Conservation (phyloP, 768 basidiomycete species). For the Pleurotus pulmonarius region DNA sequence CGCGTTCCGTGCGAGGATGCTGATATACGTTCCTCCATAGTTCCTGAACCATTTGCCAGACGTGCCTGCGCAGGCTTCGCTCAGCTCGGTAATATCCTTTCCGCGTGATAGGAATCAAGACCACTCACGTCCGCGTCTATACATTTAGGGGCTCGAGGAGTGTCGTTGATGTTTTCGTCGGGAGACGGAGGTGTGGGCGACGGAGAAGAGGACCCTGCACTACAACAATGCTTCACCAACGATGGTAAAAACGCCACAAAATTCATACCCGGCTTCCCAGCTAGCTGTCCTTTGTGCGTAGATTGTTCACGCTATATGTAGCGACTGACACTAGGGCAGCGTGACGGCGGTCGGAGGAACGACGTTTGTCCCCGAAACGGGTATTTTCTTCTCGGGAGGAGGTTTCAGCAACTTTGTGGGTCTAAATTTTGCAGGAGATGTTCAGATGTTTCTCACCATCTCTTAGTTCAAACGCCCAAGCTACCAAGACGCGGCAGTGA, state of each 20-base stretch:
- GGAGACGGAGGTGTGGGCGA: constrained; percentile 73
- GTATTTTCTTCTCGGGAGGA: constrained; percentile 62
- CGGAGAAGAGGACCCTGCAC: constrained; percentile 46
- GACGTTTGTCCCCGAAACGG: constrained; percentile 50
- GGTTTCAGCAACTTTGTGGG: constrained; percentile 67
- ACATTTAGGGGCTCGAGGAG: constrained; percentile 60
- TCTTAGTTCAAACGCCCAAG: neutral
- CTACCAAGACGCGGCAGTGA: constrained; percentile 40
- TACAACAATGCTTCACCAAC: constrained; percentile 55
- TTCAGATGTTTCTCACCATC: neutral
- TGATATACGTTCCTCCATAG: constrained; percentile 21
- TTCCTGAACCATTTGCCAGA: constrained; percentile 54
- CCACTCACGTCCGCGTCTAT: neutral
- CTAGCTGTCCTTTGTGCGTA: constrained; percentile 52
- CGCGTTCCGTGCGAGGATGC: too few relatives aligned
- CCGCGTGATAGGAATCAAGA: neutral
- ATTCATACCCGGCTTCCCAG: constrained; percentile 63
- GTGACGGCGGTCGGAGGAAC: constrained; percentile 76
- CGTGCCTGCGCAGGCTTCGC: constrained; percentile 62
- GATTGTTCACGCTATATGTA: neutral
- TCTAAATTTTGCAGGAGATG: neutral
- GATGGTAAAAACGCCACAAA: constrained; percentile 47
- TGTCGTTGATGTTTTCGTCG: constrained; percentile 60
- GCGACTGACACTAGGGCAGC: constrained; percentile 29
- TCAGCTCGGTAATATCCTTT: constrained; percentile 42